Evolutionary conservation across 257 asterid genomes (phyloP).

Genomic region (Henckelia pumila): DNA sequence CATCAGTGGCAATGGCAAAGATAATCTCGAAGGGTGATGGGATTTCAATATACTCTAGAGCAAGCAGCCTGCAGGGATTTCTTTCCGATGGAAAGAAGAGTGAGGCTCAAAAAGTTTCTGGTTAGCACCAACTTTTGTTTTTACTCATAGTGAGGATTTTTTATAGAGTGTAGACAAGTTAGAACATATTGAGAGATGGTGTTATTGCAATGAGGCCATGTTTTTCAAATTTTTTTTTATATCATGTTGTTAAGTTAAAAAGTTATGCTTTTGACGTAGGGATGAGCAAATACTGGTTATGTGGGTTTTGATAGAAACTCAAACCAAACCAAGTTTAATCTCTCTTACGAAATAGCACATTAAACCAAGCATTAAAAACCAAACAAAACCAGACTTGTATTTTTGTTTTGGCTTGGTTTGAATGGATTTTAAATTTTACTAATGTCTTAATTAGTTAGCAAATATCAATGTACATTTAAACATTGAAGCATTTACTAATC

Average conservation of each 20-base stretch:
- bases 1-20: constrained; percentile 95
- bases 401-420: too few relatives aligned
- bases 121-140: constrained; percentile 43
- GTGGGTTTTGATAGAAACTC: too few relatives aligned
- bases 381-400: too few relatives aligned
- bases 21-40: constrained; percentile 76
- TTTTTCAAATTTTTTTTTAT: constrained; percentile 19
- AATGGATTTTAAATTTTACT: too few relatives aligned
- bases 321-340: too few relatives aligned
- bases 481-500: too few relatives aligned
- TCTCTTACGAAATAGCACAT: too few relatives aligned
- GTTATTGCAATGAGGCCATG: neutral
- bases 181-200: constrained; percentile 14
- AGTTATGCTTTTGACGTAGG: neutral
- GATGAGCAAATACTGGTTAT: too few relatives aligned
- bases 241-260: constrained; percentile 4
- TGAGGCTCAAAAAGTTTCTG: constrained; percentile 85
- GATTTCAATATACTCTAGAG: constrained; percentile 94
- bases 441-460: too few relatives aligned
- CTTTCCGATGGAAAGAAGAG: constrained; percentile 88
- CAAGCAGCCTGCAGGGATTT: constrained; percentile 95
- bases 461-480: too few relatives aligned
- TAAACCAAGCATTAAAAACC: too few relatives aligned
- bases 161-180: constrained; percentile 1
- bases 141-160: constrained; percentile 9